Conservation (phyloP, 805 yeast genomes). For the Ogataea corticis region DNA sequence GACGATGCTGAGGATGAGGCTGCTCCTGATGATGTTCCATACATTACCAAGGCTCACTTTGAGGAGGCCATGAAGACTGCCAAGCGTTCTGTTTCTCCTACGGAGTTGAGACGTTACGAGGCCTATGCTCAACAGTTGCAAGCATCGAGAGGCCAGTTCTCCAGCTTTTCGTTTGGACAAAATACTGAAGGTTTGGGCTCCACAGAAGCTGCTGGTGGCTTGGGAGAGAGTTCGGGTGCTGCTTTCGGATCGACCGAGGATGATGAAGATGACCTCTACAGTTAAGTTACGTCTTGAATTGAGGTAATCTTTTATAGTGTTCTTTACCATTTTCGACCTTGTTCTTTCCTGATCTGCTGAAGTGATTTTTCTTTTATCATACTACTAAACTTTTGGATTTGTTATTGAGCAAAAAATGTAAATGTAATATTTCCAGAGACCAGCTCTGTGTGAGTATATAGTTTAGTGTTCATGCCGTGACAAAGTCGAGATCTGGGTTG, state of each 20-base stretch:
- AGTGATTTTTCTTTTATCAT: not conserved
- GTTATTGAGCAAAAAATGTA: not conserved
- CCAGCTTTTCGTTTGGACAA: constrained; percentile 83
- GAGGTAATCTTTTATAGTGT: constrained; percentile 2
- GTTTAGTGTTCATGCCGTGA: constrained; percentile 1
- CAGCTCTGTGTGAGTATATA: not conserved
- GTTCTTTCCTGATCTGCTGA: constrained; percentile 2
- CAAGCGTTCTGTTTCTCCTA: constrained; percentile 93
- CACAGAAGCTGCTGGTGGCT: constrained; percentile 34
- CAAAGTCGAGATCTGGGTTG: constrained; percentile 10
- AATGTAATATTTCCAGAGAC: not conserved
- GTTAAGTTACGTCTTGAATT: constrained; percentile 21
- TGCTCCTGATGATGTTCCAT: constrained; percentile 94
- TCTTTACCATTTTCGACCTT: not conserved
- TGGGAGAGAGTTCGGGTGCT: constrained; percentile 36
- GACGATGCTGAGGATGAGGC: constrained; percentile 51
- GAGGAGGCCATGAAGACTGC: constrained; percentile 99
- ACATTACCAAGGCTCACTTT: constrained; percentile 87
- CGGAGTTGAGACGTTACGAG: constrained; percentile 97
- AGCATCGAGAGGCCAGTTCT: constrained; percentile 92
- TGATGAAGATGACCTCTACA: constrained; percentile 47
- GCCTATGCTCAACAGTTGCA: constrained; percentile 96
- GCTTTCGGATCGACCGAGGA: constrained; percentile 52
- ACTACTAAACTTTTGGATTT: not conserved
- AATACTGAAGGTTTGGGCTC: constrained; percentile 33